phyloP scores from a whole-genome alignment of 2,329 filamentous ascomycete genomes.

The Zalaria obscura region DNA sequence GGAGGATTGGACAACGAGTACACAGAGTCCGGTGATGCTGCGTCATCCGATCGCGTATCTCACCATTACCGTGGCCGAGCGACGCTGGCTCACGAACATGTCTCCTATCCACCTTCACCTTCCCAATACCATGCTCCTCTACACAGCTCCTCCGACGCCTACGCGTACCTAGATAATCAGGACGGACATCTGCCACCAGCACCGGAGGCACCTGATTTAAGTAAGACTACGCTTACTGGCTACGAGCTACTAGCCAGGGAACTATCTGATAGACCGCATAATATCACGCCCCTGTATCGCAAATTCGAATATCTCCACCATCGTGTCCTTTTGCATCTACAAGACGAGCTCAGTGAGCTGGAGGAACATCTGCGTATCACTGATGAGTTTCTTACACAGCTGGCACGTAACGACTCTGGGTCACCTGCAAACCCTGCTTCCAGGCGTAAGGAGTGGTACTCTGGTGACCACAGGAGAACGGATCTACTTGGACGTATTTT shows the following conservation, averaged over 20 bases:
- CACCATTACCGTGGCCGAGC: neutral
- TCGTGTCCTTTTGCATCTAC: constrained; percentile 65
- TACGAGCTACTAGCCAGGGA: constrained; percentile 45
- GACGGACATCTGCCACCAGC: constrained; percentile 8
- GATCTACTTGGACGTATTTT: constrained; percentile 49
- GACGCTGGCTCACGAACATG: constrained; percentile 6
- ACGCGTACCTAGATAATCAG: neutral
- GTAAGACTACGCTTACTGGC: constrained; percentile 27
- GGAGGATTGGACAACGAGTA: no score
- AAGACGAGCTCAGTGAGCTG: constrained; percentile 70
- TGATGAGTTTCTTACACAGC: constrained; percentile 44
- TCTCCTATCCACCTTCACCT: neutral
- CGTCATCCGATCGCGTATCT: constrained; percentile 3
- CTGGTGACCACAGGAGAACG: constrained; percentile 43
- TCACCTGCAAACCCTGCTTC: constrained; percentile 36
- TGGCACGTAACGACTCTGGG: constrained; percentile 13
- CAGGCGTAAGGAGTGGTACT: constrained; percentile 40
- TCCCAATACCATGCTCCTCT: neutral
- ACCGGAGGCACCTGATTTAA: constrained; percentile 16
- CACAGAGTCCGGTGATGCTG: no score
- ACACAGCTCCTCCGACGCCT: constrained; percentile 1
- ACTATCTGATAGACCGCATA: neutral
- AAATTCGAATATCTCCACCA: constrained; percentile 74
- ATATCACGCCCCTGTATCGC: constrained; percentile 54
- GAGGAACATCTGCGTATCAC: constrained; percentile 62